Base-by-base conservation (phyloP, 2,329 filamentous ascomycete species). In the Passalora sequoiae region DNA sequence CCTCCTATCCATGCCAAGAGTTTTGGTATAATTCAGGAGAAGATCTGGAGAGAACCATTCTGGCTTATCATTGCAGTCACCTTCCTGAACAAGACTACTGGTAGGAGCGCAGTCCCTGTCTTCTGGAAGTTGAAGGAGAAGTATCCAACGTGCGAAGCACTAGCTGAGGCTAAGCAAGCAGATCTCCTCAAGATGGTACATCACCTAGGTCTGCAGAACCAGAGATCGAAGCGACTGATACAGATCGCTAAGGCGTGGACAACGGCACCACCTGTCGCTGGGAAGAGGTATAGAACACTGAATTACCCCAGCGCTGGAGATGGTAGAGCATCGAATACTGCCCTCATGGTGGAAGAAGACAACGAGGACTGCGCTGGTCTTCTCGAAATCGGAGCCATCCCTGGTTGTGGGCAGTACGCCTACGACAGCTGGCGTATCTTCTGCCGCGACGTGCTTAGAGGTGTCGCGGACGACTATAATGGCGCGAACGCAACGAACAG, bases 401-500 rank as follows among this genome's bases (percentile, higher is more conserved):
- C 87, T 0, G 81, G 86, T 41, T 63, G 75, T 43, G 86, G 89
- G 12, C 74, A 80, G 1, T 96, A 96, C 63, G 85, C 87, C 0
- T 71, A 91, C 37, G 89, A 96, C 64, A 89, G 84, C 59, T 96
- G 88, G 86, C 80, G 89, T 3, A 95, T 96, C 51, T 96, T 96
- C 65, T 95, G 88, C 62, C 79, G 89, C 1, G 89, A 96, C 61
- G 72, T 75, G 22, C 64, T 94, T 17, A 76, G 89, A 6, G 83
- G 80, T 0, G 64, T 81, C 13, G 79, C 83, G 1, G 62, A 67
- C 7, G 78, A 82, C 50, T 87, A 83, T 77, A 81, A 80, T 56
- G 84, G 84, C 1, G 70, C 56, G 60, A 76, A 53, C 51, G 67
- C 56, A 53, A 67, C 58, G 47, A 65, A 39, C 10, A 43, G 41